Base-by-base conservation (phyloP, 306 rosid species). In the Clitoria ternatea region DNA sequence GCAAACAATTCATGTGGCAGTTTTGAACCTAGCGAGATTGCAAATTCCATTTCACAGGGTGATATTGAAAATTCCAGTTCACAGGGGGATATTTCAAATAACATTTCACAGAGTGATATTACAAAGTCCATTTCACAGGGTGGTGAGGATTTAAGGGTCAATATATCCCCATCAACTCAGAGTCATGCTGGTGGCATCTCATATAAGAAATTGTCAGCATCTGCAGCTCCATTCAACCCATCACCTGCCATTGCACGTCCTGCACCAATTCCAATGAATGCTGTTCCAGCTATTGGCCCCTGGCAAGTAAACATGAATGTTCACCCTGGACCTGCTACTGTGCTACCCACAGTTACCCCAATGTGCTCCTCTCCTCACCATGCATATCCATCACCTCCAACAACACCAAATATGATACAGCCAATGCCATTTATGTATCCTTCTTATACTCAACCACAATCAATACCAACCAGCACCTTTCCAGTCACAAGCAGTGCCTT, bases 221-320 rank as follows among this genome's bases (percentile, higher is more conserved):
- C 96, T 40, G 99, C 99, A 17, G 90, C 92, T 80, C 99, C 97
- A 53, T 95, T 91, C 83, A 95, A 89, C 73, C 99, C 99, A 57
- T 80, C 96, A 15, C 87, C 92, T 26, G 67, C 82, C 59, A 80
- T 80, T 77, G 80, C 85, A 40, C 96, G 91, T 23, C 76, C 91
- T 71, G 82, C 94, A 61, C 87, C 94, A 4, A 83, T 89, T 78
- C 48, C 90, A 84, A 70, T 87, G 90, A 91, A 83, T 66, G 52
- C 84, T 49, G 73, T 84, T 79, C 87, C 91, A 57, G 52, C 86
- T 53, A 81, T 92, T 70, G 87, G 84, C 15, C 95, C 88, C 66
- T 91, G 97, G 99, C 89, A 91, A 5, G 80, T 89, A 81, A 89
- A 91, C 85, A 86, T 95, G 89, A 89, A 94, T 80, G 84, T 89